phyloP scores from a whole-genome alignment of 768 basidiomycete genomes.

The Boletus reticulatus region DNA sequence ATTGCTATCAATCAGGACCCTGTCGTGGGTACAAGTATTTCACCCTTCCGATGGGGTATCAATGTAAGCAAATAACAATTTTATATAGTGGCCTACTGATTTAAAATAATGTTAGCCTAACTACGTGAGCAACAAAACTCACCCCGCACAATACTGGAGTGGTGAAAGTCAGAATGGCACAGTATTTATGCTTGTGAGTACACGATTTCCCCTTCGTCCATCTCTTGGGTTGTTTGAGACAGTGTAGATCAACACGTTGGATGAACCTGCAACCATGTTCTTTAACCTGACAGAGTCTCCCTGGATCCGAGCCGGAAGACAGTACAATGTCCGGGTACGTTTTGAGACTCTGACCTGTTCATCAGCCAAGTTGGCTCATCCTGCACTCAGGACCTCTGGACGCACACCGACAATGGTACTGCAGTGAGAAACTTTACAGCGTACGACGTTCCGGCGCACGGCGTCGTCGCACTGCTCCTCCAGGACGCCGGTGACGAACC shows the following conservation, averaged over 20 bases:
- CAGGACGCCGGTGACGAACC: slow-evolving; percentile 70
- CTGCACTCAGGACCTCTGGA: slow-evolving; percentile 59
- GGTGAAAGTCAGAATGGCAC: slow-evolving; percentile 64
- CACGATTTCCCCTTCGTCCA: neutral
- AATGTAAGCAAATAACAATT: slow-evolving; percentile 42
- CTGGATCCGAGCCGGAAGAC: slow-evolving; percentile 65
- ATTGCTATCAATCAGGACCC: slow-evolving; percentile 70
- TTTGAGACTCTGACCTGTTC: neutral
- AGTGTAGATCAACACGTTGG: slow-evolving; percentile 56
- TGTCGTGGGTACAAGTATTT: slow-evolving; percentile 55
- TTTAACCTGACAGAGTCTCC: slow-evolving; percentile 69
- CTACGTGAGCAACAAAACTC: slow-evolving; percentile 39
- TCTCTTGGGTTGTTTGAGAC: neutral
- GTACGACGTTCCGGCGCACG: slow-evolving; percentile 58
- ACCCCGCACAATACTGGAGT: slow-evolving; percentile 73
- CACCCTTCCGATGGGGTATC: slow-evolving; percentile 68
- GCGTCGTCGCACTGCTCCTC: slow-evolving; percentile 64
- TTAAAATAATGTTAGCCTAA: slow-evolving; percentile 26
- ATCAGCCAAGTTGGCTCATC: neutral
- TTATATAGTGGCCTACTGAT: neutral
- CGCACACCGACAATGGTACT: slow-evolving; percentile 69
- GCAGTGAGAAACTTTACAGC: slow-evolving; percentile 58
- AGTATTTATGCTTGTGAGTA: slow-evolving; percentile 61
- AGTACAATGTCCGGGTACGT: slow-evolving; percentile 62
- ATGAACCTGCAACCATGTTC: slow-evolving; percentile 53